Conservation (phyloP, 805 yeast species). For the Huiozyma sinensis region DNA sequence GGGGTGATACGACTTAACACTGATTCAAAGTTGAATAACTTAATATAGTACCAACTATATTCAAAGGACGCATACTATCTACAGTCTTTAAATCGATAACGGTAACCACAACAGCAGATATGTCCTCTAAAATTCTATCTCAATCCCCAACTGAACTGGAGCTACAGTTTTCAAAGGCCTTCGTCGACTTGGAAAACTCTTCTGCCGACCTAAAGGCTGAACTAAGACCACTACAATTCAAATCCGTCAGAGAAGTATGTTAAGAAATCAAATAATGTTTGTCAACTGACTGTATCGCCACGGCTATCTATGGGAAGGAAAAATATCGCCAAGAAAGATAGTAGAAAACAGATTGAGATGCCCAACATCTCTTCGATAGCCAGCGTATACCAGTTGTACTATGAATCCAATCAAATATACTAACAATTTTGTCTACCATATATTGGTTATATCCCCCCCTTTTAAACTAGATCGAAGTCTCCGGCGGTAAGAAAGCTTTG, state of each 20-base stretch:
- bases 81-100: too few relatives aligned
- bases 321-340: too few relatives aligned
- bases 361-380: too few relatives aligned
- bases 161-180: constrained; percentile 98
- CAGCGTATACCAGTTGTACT: too few relatives aligned
- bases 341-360: too few relatives aligned
- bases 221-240: constrained; percentile 96
- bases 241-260: constrained; percentile 83
- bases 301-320: too few relatives aligned
- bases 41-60: too few relatives aligned
- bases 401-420: neutral
- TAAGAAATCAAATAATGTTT: neutral
- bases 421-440: neutral
- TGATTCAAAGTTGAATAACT: too few relatives aligned
- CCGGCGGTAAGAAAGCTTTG: constrained; percentile 98
- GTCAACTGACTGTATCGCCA: too few relatives aligned
- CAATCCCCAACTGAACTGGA: constrained; percentile 96
- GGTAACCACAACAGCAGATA: neutral
- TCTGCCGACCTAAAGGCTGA: constrained; percentile 96
- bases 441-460: neutral
- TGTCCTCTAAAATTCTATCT: constrained; percentile 72
- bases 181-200: constrained; percentile 85
- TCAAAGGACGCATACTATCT: too few relatives aligned
- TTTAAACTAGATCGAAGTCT: constrained; percentile 60
- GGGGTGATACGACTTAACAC: too few relatives aligned